Evolutionary conservation across 1,284 basidiomycete species (phyloP).

Genomic region (Cutaneotrichosporon sp.): DNA sequence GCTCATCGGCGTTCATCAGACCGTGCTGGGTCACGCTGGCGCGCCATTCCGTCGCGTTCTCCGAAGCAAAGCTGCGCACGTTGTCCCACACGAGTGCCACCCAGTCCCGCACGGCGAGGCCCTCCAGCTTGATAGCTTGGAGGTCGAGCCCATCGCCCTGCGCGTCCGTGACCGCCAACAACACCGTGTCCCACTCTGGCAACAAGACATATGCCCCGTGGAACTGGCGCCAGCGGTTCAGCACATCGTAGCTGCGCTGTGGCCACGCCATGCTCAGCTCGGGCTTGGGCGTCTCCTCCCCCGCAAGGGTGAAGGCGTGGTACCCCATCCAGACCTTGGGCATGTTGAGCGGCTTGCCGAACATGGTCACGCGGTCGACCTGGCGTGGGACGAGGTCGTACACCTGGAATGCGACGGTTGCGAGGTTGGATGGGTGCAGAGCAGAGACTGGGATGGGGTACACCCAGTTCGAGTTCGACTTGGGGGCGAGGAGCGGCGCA

Average conservation of each 20-base stretch:
- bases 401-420: conserved; percentile 33
- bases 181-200: conserved; percentile 15
- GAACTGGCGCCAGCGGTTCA: conserved; percentile 37
- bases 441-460: conserved; percentile 11
- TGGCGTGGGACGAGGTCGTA: conserved; percentile 35
- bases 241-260: conserved; percentile 40
- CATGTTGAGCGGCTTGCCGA: conserved; percentile 23
- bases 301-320: conserved; percentile 41
- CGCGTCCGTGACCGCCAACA: conserved; percentile 33
- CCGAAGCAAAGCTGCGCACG: conserved; percentile 58
- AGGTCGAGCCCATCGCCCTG: conserved; percentile 38
- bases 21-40: conserved; percentile 31
- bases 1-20: conserved; percentile 29
- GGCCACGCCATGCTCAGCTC: conserved; percentile 43
- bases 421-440: conserved; percentile 19
- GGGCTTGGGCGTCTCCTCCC: conserved; percentile 24
- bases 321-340: conserved; percentile 25
- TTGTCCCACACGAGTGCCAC: conserved; percentile 36
- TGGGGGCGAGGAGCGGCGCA: conserved; percentile 2
- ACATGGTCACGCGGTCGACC: conserved; percentile 26
- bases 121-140: conserved; percentile 13
- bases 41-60: conserved; percentile 43
- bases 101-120: conserved; percentile 7
- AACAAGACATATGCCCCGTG: conserved; percentile 35
- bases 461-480: conserved; percentile 4